A percentile compares a stretch with the other conserved stretches of the same genome.
Conservation (phyloP, 192 early-diverging fungal species). For the Coemansia erecta region DNA sequence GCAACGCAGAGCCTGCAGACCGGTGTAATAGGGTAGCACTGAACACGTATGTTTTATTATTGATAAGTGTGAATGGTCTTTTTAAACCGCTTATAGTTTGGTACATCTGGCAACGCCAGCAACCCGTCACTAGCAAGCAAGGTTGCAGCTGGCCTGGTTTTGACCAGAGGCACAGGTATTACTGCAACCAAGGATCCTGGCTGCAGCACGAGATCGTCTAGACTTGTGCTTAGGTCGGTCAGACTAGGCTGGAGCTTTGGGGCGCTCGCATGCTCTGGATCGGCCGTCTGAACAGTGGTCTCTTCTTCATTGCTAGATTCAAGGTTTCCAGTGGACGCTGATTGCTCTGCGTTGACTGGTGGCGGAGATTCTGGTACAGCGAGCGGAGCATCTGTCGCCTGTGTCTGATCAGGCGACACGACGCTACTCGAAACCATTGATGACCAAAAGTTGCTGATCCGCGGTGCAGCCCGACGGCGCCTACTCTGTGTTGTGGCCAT, state of each 20-base stretch:
- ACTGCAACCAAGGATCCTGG: neutral
- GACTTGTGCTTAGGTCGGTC: neutral
- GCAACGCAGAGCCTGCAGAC: conserved; percentile 9
- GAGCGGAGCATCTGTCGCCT: neutral
- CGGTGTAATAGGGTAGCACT: conserved; percentile 16
- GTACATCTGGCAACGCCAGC: neutral
- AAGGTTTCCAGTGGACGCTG: no score
- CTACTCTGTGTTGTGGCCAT: neutral
- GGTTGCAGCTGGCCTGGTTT: neutral
- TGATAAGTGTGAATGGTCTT: conserved; percentile 40
- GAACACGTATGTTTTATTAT: no score
- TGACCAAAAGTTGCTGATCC: conserved; percentile 12
- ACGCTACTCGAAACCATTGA: conserved; percentile 1
- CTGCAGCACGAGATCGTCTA: neutral
- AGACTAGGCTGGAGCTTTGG: no score
- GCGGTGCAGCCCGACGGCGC: conserved; percentile 1
- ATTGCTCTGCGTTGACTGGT: no score
- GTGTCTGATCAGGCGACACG: neutral
- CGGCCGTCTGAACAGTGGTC: no score
- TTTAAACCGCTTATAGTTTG: conserved; percentile 47
- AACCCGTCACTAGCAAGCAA: no score
- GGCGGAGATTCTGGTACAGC: neutral
- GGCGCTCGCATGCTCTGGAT: no score
- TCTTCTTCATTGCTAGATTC: no score
- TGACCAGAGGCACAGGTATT: neutral